Conservation (phyloP, 2,329 filamentous ascomycete species). For the Lecanicillium sp. region DNA sequence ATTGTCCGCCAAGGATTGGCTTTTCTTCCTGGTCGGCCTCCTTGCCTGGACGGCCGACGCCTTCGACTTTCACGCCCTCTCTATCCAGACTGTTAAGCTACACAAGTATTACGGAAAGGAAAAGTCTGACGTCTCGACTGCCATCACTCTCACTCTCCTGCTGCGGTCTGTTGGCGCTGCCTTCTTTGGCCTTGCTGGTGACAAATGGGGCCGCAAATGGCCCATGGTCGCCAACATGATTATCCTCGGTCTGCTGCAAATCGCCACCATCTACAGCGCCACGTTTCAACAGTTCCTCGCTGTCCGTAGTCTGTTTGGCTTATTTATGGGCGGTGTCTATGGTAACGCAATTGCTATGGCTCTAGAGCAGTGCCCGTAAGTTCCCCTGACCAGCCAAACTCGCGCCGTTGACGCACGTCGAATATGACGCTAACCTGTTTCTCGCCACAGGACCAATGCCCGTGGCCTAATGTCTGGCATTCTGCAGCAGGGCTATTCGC, state of each 20-base stretch:
- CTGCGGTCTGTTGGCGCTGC: constrained; percentile 69
- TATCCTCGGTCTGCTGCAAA: constrained; percentile 56
- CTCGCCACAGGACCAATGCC: constrained; percentile 43
- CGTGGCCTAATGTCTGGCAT: constrained; percentile 77
- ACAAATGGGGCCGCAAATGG: constrained; percentile 76
- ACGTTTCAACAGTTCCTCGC: constrained; percentile 71
- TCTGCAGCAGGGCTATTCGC: constrained; percentile 72
- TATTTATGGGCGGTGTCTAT: constrained; percentile 78
- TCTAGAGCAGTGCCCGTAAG: constrained; percentile 62
- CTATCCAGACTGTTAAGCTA: constrained; percentile 69
- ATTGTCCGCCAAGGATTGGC: constrained; percentile 59
- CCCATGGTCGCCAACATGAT: constrained; percentile 78
- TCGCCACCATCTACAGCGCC: constrained; percentile 68
- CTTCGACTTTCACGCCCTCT: constrained; percentile 76
- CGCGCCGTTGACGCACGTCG: too few species aligned
- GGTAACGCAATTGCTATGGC: constrained; percentile 74
- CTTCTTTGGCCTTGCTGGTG: constrained; percentile 67
- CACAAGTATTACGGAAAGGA: constrained; percentile 39
- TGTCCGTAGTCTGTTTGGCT: constrained; percentile 63
- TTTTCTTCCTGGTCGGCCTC: constrained; percentile 70
- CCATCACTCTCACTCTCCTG: constrained; percentile 68
- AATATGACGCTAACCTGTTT: too few species aligned
- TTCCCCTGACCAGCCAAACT: constrained; percentile 10
- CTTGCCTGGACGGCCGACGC: constrained; percentile 73
- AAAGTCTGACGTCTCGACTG: constrained; percentile 63